Percentiles rank a stretch among this genome's conserved stretches.
Evolutionary conservation across 2,329 filamentous ascomycete species (phyloP).

Genomic region (Aspergillus tubingensis): DNA sequence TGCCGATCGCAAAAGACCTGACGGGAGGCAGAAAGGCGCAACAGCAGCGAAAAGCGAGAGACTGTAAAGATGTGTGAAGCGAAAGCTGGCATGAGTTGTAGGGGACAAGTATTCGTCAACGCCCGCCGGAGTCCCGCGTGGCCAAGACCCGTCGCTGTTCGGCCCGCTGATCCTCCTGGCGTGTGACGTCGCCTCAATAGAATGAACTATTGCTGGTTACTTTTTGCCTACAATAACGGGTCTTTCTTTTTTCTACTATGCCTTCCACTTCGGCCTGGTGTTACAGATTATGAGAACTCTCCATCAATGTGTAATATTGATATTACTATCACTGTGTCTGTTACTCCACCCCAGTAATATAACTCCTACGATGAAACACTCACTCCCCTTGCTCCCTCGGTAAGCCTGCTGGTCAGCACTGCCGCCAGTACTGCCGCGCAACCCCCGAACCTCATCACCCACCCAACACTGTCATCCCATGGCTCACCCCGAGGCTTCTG

Average conservation of each 20-base stretch:
- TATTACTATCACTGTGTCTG: not conserved
- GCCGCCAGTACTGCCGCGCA: conserved; percentile 75
- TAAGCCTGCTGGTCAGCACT: conserved; percentile 68
- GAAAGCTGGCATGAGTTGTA: conserved; percentile 1
- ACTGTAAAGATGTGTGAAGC: conserved; percentile 1
- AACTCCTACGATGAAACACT: not conserved
- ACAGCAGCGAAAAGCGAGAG: not conserved
- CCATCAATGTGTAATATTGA: not conserved
- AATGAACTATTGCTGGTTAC: not conserved
- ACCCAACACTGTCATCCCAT: conserved; percentile 82
- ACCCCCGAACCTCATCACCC: conserved; percentile 83
- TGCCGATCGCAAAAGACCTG: conserved; percentile 12
- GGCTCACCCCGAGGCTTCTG: conserved; percentile 85
- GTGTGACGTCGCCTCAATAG: not conserved
- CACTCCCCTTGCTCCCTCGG: conserved; percentile 55
- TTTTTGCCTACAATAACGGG: not conserved
- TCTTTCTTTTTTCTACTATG: not conserved
- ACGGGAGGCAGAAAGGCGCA: conserved; percentile 5
- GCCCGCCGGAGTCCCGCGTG: conserved; percentile 4
- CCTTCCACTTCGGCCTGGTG: not conserved
- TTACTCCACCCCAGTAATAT: not conserved
- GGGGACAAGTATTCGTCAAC: conserved; percentile 13
- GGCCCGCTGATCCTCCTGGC: conserved; percentile 6
- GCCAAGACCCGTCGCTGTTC: conserved; percentile 4
- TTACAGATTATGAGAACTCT: too few relatives aligned